Percentiles rank a stretch among this genome's conserved stretches.
Conservation (phyloP, 2,329 filamentous ascomycete genomes). For the Magnaporthiopsis incrustans region DNA sequence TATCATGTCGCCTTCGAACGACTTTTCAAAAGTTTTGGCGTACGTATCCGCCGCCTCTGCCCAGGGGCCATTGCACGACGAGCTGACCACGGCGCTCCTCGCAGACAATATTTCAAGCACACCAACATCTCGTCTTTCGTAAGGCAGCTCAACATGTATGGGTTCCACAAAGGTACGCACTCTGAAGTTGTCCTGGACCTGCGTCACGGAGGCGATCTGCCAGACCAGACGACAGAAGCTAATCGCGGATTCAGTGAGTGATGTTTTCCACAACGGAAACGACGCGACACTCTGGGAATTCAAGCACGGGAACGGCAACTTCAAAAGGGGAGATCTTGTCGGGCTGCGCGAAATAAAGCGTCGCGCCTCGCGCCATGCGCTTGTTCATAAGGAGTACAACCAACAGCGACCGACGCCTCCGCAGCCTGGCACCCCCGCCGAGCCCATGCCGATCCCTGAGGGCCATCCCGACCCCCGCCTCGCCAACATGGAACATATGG, state of each 20-base stretch:
- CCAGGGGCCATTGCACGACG: neutral
- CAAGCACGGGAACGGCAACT: slow-evolving; percentile 94
- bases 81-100: slow-evolving; percentile 1
- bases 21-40: slow-evolving; percentile 97
- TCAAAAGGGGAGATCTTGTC: slow-evolving; percentile 88
- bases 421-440: slow-evolving; percentile 77
- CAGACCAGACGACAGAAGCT: neutral
- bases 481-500: slow-evolving; percentile 66
- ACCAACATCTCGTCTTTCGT: slow-evolving; percentile 99
- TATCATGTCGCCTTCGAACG: slow-evolving; percentile 94
- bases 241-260: slow-evolving; percentile 64
- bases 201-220: neutral
- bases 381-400: slow-evolving; percentile 88
- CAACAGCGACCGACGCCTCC: slow-evolving; percentile 64
- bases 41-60: slow-evolving; percentile 40
- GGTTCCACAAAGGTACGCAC: slow-evolving; percentile 86
- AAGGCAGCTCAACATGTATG: slow-evolving; percentile 97
- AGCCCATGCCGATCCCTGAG: slow-evolving; percentile 69
- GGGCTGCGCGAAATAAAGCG: slow-evolving; percentile 93
- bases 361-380: slow-evolving; percentile 81
- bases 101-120: slow-evolving; percentile 96
- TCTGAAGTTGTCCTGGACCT: neutral
- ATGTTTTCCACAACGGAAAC: slow-evolving; percentile 92
- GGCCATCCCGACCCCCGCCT: slow-evolving; percentile 61
- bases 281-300: slow-evolving; percentile 97